Evolutionary conservation across 1,139 yeast species (phyloP).

Genomic region (Candida tetrigidarum): DNA sequence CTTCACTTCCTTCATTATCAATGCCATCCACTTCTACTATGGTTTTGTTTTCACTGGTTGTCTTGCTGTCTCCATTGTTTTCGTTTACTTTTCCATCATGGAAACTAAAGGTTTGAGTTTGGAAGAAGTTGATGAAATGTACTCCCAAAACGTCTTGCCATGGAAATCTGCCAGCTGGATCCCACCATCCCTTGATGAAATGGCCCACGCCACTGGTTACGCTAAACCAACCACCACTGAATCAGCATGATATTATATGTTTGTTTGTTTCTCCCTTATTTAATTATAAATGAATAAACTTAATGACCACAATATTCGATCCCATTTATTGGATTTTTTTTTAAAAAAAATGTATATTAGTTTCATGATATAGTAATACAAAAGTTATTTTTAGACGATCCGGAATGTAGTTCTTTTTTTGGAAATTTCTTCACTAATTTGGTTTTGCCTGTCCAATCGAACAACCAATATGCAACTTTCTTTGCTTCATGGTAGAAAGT

Average conservation of each 20-base stretch:
- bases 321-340: too few relatives aligned
- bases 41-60: constrained; percentile 81
- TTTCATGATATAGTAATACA: constrained; percentile 36
- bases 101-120: constrained; percentile 70
- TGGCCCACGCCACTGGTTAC: constrained; percentile 37
- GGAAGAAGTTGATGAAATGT: constrained; percentile 72
- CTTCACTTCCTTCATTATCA: constrained; percentile 71
- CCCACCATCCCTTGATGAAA: constrained; percentile 38
- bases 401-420: constrained; percentile 55
- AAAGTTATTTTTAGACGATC: constrained; percentile 66
- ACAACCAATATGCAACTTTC: constrained; percentile 82
- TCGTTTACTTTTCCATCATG: constrained; percentile 59
- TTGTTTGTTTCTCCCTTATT: neutral
- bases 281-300: constrained; percentile 1
- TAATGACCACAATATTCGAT: too few relatives aligned
- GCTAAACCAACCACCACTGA: constrained; percentile 31
- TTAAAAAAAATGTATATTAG: constrained; percentile 2
- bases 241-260: constrained; percentile 11
- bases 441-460: constrained; percentile 47
- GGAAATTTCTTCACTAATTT: constrained; percentile 20
- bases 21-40: constrained; percentile 49
- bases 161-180: constrained; percentile 51
- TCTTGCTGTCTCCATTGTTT: constrained; percentile 56
- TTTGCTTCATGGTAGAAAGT: constrained; percentile 59
- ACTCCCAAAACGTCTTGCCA: constrained; percentile 45